Base-by-base conservation (phyloP, 768 basidiomycete species). In the Hygrophoropsis aurantiaca region DNA sequence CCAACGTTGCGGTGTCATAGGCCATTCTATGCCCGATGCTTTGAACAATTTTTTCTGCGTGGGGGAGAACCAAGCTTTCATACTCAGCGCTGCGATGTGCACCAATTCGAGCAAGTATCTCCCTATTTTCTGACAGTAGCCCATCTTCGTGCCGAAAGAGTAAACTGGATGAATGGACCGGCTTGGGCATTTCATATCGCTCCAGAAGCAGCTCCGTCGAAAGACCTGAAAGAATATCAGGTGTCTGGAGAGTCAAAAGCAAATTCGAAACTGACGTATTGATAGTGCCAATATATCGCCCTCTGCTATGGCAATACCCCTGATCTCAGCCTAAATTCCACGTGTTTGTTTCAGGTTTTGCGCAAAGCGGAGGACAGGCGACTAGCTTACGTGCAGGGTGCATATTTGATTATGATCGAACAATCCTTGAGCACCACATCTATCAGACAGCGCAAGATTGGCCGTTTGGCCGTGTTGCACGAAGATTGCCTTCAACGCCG, bases 351-450 rank as follows among this genome's bases (percentile, higher is more conserved):
- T 15, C 27, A 8, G 26, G 7, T 40, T 10, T 9, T 13, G 15
- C 5, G n/a, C n/a, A n/a, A n/a, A n/a, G n/a, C n/a, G n/a, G n/a
- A n/a, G n/a, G n/a, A n/a, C n/a, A 8, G 21, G 3, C 32, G 32
- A 18, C 3, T 20, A 4, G 59, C 66, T 34, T 47, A 72, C 74
- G 47, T 68, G 58, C 26, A 62, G 21, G 5, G 36, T 41, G 4
- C 59, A 48, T 19, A 77, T 55, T 47, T 69, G 64, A 51, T 75
- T 75, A 44, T 56, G 44, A 10, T 57, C 64, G 26, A 73, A 73
- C 0, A 76, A 56, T 0, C 75, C 74, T 53, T 73, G 74, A 0
- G 74, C 74, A 7, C 75, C 75, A 39, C 69, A 71, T 19, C 74
- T 62, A 25, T 75, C 73, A 0, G 58, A 50, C 5, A 73, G 50